Evolutionary conservation across 2,329 filamentous ascomycete species (phyloP).

Genomic region (Aspergillus pseudoglaucus): DNA sequence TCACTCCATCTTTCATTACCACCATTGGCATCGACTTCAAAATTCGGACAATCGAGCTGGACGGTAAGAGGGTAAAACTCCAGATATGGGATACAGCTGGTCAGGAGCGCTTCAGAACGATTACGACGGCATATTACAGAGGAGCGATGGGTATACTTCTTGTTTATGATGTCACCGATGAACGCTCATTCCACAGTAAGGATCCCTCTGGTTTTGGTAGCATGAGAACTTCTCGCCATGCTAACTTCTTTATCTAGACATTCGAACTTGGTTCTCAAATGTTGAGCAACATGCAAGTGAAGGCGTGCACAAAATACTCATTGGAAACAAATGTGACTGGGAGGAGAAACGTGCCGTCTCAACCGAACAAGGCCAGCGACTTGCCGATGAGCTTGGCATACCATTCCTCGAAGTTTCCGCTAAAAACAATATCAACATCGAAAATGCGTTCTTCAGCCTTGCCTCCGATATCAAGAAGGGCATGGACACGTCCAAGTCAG

Average conservation of each 20-base stretch:
- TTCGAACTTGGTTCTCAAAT: constrained; percentile 98
- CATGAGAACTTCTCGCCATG: neutral
- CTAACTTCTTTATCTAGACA: constrained; percentile 56
- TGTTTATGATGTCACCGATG: constrained; percentile 97
- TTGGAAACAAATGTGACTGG: constrained; percentile 99
- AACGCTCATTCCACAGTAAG: constrained; percentile 91
- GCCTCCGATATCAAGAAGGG: constrained; percentile 98
- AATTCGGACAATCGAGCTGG: constrained; percentile 97
- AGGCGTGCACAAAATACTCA: constrained; percentile 98
- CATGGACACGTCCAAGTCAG: constrained; percentile 81
- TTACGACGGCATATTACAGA: constrained; percentile 97
- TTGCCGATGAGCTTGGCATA: constrained; percentile 93
- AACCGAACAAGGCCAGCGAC: constrained; percentile 83
- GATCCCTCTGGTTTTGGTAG: constrained; percentile 10
- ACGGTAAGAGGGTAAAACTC: constrained; percentile 97
- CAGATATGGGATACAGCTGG: constrained; percentile 99
- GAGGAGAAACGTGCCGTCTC: constrained; percentile 96
- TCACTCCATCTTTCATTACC: constrained; percentile 95
- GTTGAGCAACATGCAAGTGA: constrained; percentile 97
- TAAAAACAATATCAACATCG: constrained; percentile 99
- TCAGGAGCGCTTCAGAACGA: constrained; percentile 96
- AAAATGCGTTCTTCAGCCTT: constrained; percentile 95
- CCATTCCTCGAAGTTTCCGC: constrained; percentile 98
- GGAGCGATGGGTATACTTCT: constrained; percentile 97
- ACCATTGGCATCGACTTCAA: constrained; percentile 99